Conservation (phyloP, 192 early-diverging fungal genomes). For the Geosiphon pyriformis region DNA sequence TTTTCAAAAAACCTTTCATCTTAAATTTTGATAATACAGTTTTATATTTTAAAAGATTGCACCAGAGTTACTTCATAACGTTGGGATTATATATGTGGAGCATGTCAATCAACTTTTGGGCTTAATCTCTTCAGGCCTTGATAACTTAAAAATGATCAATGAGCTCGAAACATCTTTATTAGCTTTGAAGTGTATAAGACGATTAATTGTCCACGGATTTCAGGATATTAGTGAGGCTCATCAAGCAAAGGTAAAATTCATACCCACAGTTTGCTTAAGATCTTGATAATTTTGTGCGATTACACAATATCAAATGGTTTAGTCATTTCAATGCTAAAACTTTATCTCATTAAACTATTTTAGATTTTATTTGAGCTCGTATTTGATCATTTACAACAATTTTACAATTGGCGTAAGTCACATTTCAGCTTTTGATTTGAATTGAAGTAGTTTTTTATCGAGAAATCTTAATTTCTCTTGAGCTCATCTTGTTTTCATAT, state of each 20-base stretch:
- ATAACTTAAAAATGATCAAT: slow-evolving; percentile 19
- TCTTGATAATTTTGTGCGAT: background rate
- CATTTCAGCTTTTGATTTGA: background rate
- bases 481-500: too few species aligned
- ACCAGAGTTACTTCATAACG: slow-evolving; percentile 64
- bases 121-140: slow-evolving; percentile 27
- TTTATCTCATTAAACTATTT: too few species aligned
- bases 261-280: background rate
- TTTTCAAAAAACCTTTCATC: too few species aligned
- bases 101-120: slow-evolving; percentile 52
- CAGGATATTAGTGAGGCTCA: slow-evolving; percentile 50
- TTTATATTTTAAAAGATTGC: slow-evolving; percentile 41
- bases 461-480: too few species aligned
- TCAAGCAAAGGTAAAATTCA: slow-evolving; percentile 44
- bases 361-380: slow-evolving; percentile 42
- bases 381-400: slow-evolving; percentile 51
- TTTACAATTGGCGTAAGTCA: slow-evolving; percentile 43
- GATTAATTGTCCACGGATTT: slow-evolving; percentile 74
- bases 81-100: slow-evolving; percentile 60
- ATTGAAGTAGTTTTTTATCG: too few species aligned
- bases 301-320: too few species aligned
- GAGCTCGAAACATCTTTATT: slow-evolving; percentile 58
- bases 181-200: slow-evolving; percentile 68
- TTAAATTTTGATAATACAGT: too few species aligned
- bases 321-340: too few species aligned